phyloP scores from a whole-genome alignment of 2,329 filamentous ascomycete species.

The Biscogniauxia sp. region DNA sequence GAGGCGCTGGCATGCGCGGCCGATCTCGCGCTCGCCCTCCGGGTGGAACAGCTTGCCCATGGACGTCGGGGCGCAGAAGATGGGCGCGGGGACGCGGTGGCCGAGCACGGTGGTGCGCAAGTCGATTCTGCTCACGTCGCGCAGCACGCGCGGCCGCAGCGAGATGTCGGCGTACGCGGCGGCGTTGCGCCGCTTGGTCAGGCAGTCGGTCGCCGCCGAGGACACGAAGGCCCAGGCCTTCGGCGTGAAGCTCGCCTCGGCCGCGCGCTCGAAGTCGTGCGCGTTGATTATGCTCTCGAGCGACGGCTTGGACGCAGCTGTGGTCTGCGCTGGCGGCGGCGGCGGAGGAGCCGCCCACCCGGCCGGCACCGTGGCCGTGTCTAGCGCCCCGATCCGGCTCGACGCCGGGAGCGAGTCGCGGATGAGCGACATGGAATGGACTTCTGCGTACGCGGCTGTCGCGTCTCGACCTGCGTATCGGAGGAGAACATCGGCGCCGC shows the following conservation, averaged over 20 bases:
- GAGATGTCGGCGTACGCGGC: slow-evolving; percentile 53
- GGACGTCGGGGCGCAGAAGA: slow-evolving; percentile 64
- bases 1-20: slow-evolving; percentile 46
- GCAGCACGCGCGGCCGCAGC: slow-evolving; percentile 45
- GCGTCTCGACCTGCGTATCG: slow-evolving; percentile 53
- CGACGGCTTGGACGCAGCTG: slow-evolving; percentile 39
- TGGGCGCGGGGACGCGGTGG: slow-evolving; percentile 48
- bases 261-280: slow-evolving; percentile 59
- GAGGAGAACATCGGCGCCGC: slow-evolving; percentile 42
- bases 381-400: slow-evolving; percentile 49
- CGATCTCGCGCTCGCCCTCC: slow-evolving; percentile 61
- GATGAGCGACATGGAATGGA: slow-evolving; percentile 46
- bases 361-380: slow-evolving; percentile 45
- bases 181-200: slow-evolving; percentile 56
- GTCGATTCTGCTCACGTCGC: slow-evolving; percentile 47
- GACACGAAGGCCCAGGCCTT: slow-evolving; percentile 72
- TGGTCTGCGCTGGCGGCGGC: slow-evolving; percentile 30
- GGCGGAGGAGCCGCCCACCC: slow-evolving; percentile 44
- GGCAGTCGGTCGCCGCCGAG: slow-evolving; percentile 61
- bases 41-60: slow-evolving; percentile 63
- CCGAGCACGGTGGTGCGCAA: slow-evolving; percentile 55
- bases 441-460: slow-evolving; percentile 49
- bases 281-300: slow-evolving; percentile 55
- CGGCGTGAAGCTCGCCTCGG: slow-evolving; percentile 51
- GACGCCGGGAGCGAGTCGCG: slow-evolving; percentile 41